Evolutionary conservation across 495 filamentous ascomycete genomes (phyloP).

Genomic region (Trichoderma orchidacearum): DNA sequence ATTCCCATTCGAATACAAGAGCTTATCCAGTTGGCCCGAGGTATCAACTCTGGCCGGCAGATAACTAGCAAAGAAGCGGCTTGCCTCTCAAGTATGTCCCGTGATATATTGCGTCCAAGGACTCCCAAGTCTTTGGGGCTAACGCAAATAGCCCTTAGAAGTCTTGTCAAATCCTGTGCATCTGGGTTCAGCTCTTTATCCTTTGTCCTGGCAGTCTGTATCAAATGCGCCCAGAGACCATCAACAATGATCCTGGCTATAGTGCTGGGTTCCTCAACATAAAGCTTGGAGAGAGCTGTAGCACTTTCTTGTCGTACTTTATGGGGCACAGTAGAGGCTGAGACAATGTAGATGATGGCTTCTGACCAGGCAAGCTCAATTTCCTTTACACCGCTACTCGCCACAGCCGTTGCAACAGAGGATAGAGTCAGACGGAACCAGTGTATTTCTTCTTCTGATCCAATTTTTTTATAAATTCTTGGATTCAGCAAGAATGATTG

Average conservation of each 20-base stretch:
- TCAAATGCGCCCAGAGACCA: constrained; percentile 70
- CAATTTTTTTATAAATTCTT: constrained; percentile 67
- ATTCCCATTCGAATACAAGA: constrained; percentile 61
- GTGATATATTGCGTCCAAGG: constrained; percentile 18
- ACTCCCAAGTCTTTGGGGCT: constrained; percentile 24
- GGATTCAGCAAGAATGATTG: constrained; percentile 76
- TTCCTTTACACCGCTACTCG: constrained; percentile 9
- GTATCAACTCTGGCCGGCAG: constrained; percentile 63
- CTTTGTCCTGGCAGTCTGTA: constrained; percentile 41
- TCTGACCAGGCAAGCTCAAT: constrained; percentile 58
- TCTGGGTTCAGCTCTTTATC: constrained; percentile 74
- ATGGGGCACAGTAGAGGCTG: constrained; percentile 40
- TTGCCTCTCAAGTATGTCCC: constrained; percentile 40
- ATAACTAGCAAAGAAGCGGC: constrained; percentile 65
- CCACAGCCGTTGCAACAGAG: constrained; percentile 35
- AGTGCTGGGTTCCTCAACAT: constrained; percentile 34
- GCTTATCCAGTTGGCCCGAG: constrained; percentile 74
- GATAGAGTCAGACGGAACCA: constrained; percentile 65
- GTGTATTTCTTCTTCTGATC: constrained; percentile 52
- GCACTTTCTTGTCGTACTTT: constrained; percentile 44
- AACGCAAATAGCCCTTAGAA: constrained; percentile 60
- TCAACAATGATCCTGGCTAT: constrained; percentile 48
- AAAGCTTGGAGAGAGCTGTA: constrained; percentile 41
- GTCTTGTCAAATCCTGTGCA: constrained; percentile 41
- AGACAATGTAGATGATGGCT: constrained; percentile 66